Evolutionary conservation across 2,329 filamentous ascomycete species (phyloP).

Genomic region (Cladosporium austrohemisphaericum): DNA sequence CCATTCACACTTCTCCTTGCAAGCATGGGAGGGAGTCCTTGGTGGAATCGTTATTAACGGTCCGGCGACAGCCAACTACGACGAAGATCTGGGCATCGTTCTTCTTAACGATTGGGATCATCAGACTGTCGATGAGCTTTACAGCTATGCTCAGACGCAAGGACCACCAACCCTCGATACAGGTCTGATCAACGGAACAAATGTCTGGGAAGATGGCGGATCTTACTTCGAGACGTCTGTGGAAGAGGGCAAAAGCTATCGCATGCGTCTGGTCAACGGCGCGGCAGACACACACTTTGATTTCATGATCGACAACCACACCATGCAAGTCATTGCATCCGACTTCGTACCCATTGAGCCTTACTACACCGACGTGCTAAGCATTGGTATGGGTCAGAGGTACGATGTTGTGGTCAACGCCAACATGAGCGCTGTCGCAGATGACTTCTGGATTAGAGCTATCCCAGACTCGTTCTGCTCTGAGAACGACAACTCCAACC

Average conservation of each 20-base stretch:
- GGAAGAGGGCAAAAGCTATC: constrained; percentile 40
- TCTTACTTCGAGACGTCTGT: constrained; percentile 27
- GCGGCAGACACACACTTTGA: constrained; percentile 38
- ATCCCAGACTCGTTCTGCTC: constrained; percentile 40
- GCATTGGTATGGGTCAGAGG: constrained; percentile 36
- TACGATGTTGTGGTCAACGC: constrained; percentile 34
- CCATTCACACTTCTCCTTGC: constrained; percentile 41
- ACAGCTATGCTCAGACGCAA: constrained; percentile 23
- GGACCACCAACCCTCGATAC: constrained; percentile 31
- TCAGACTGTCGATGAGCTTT: constrained; percentile 27
- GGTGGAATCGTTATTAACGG: constrained; percentile 40
- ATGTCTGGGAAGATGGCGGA: constrained; percentile 24
- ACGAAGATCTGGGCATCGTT: constrained; percentile 37
- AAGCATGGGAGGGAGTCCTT: constrained; percentile 39
- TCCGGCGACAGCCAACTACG: constrained; percentile 37
- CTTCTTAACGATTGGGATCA: constrained; percentile 40
- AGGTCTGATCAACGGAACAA: constrained; percentile 34
- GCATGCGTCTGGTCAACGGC: constrained; percentile 41
- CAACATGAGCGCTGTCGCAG: constrained; percentile 27
- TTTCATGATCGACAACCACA: constrained; percentile 40
- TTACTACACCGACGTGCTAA: constrained; percentile 35
- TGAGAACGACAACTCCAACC: constrained; percentile 32
- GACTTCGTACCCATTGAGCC: constrained; percentile 45
- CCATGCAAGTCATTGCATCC: constrained; percentile 41
- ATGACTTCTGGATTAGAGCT: constrained; percentile 34